Base-by-base conservation (phyloP, 495 filamentous ascomycete species). In the Neohortaea acidophila region DNA sequence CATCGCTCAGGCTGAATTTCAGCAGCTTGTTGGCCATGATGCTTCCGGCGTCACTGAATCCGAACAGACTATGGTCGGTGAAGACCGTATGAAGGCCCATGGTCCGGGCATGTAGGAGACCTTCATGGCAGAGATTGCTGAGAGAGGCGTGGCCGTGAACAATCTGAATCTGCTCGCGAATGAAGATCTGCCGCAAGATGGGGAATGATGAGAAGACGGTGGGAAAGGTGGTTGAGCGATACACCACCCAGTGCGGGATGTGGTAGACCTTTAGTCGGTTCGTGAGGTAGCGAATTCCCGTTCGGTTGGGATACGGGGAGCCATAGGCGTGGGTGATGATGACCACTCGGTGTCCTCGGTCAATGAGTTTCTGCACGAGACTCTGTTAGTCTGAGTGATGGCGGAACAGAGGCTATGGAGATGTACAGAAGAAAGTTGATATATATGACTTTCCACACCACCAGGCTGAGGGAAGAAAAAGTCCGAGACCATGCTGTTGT, bases 131-230 rank as follows among this genome's bases (percentile, higher is more conserved):
- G 33, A 97, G 68, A 52, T 72, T 93, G 46, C 84, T 92, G 41
- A 97, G 61, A 55, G 81, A 89, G 15, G 72, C 86, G 62, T 97
- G 89, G 21, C 91, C 91, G 60, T 97, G 89, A 0, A 97, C 89
- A 47, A 96, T 97, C 50, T 96, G 77, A 46, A 97, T 94, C 37
- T 77, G 68, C 57, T 97, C 89, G 21, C 89, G 75, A 42, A 97
- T 73, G 19, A 94, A 67, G 51, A 97, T 94, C 48, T 94, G 94
- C 26, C 89, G 79, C 49, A 97, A 92, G 10, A 94, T 75, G 12
- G 89, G 89, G 45, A 97, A 96, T 63, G 94, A 94, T 8, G 85
- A 94, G 62, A 96, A 96, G 48, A 97, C 85, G 11, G 91, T 94
- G 0, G 89, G 89, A 49, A 97, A 83, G n/a, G 85, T 93, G 13